These are phyloP conservation scores for Dactylonectria macrodidyma DNA, from an alignment of 2,329 filamentous ascomycete genomes.

Conservation along the genomic window DNA sequence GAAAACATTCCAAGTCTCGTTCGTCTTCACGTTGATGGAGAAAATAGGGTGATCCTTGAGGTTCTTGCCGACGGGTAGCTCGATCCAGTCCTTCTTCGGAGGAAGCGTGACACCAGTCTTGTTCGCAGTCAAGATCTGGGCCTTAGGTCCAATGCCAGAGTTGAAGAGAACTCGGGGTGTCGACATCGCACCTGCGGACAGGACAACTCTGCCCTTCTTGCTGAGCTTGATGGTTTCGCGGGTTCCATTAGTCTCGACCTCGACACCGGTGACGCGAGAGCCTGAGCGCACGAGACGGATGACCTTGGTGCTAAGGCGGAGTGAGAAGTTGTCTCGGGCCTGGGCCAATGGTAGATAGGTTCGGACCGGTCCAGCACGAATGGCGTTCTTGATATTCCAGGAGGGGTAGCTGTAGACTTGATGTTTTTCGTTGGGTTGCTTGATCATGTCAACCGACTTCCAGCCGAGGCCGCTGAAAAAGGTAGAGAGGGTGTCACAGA, in stretches of 20 bases:
- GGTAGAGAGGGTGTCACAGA: slow-evolving; percentile 72
- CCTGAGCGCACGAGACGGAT: slow-evolving; percentile 75
- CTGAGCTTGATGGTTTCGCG: slow-evolving; percentile 73
- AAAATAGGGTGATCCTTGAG: slow-evolving; percentile 68
- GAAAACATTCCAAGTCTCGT: slow-evolving; percentile 20
- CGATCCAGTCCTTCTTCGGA: slow-evolving; percentile 65
- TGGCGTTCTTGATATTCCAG: slow-evolving; percentile 77
- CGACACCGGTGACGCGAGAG: slow-evolving; percentile 74
- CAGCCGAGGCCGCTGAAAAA: slow-evolving; percentile 76
- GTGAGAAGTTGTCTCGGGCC: slow-evolving; percentile 73
- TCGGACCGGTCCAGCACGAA: slow-evolving; percentile 78
- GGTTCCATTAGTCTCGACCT: slow-evolving; percentile 70
- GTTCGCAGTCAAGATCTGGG: slow-evolving; percentile 66
- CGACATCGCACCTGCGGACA: slow-evolving; percentile 77
- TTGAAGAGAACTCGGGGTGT: slow-evolving; percentile 75
- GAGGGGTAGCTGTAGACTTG: slow-evolving; percentile 74
- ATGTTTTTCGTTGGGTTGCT: slow-evolving; percentile 74
- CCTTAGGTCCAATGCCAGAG: slow-evolving; percentile 73
- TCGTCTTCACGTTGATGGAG: slow-evolving; percentile 44
- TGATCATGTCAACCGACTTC: slow-evolving; percentile 73
- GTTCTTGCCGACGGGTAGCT: slow-evolving; percentile 70
- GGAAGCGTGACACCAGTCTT: slow-evolving; percentile 68
- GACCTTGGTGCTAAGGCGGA: slow-evolving; percentile 77
- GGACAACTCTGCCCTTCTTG: slow-evolving; percentile 72
- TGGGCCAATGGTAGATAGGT: slow-evolving; percentile 77